Conservation (phyloP, 768 basidiomycete species). For the Mrakia blollopis region DNA sequence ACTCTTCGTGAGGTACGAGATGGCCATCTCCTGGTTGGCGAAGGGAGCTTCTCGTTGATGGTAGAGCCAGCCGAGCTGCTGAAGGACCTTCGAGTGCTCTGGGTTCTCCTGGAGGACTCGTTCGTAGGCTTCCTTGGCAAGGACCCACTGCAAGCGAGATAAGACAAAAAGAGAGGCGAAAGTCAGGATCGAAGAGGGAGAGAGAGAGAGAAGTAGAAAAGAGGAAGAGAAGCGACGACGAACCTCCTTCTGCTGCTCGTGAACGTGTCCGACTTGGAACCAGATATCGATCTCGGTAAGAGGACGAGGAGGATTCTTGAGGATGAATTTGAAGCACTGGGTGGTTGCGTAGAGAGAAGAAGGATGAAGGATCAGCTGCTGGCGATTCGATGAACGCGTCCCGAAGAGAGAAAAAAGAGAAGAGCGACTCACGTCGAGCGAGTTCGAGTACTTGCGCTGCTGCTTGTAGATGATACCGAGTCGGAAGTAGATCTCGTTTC, state of each 20-base stretch:
- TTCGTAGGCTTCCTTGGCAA: slow-evolving; percentile 92
- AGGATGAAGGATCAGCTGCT: background rate
- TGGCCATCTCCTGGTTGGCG: slow-evolving; percentile 91
- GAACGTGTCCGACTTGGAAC: slow-evolving; percentile 99
- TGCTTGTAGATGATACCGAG: slow-evolving; percentile 99
- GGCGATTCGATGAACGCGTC: background rate
- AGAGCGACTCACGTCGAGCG: slow-evolving; percentile 57
- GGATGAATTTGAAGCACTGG: slow-evolving; percentile 88
- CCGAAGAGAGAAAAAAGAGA: background rate
- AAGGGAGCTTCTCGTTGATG: slow-evolving; percentile 92
- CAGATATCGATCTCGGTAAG: slow-evolving; percentile 96
- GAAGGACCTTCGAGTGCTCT: slow-evolving; percentile 90
- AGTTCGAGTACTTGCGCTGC: slow-evolving; percentile 86
- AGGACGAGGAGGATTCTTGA: slow-evolving; percentile 89
- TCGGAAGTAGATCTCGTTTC: slow-evolving; percentile 96
- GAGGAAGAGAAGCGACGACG: no score
- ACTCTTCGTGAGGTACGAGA: slow-evolving; percentile 86
- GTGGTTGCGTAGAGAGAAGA: background rate
- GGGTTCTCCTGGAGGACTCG: slow-evolving; percentile 90
- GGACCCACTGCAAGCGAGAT: slow-evolving; percentile 59
- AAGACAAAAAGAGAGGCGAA: background rate
- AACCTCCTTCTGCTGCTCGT: slow-evolving; percentile 95
- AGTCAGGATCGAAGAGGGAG: background rate
- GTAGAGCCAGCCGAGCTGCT: slow-evolving; percentile 96
- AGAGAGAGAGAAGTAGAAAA: background rate